Percentiles rank a stretch among this genome's conserved stretches.
Evolutionary conservation across 2,329 filamentous ascomycete species (phyloP).

Genomic region (Pseudogymnoascus sp.): DNA sequence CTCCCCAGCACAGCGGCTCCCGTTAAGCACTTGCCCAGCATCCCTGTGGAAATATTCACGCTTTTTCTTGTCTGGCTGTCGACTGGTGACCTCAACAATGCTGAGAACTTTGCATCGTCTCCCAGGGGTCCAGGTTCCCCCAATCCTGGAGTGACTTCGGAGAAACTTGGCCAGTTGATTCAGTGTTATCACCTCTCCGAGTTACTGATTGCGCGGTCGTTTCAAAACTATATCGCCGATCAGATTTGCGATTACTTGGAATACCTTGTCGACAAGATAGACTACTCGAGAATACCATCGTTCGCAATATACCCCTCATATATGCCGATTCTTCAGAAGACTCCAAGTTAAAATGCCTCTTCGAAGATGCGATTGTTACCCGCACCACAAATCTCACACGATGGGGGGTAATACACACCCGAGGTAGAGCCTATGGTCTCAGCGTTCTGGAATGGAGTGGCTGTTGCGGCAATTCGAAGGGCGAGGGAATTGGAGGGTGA

Average conservation of each 20-base stretch:
- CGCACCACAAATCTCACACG: neutral
- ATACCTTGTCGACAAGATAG: neutral
- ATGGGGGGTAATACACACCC: neutral
- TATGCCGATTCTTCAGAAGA: neutral
- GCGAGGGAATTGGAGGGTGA: neutral
- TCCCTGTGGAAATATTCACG: neutral
- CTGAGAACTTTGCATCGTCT: neutral
- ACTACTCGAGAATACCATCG: neutral
- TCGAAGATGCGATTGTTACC: neutral
- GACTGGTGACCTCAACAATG: neutral
- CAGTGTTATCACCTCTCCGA: neutral
- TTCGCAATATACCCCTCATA: neutral
- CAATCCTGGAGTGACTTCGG: neutral
- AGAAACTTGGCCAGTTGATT: neutral
- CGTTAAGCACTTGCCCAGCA: neutral
- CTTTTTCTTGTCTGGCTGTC: neutral
- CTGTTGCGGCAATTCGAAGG: neutral
- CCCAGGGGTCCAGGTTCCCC: neutral
- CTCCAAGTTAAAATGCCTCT: neutral
- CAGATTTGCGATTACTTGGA: neutral
- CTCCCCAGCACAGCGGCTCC: neutral
- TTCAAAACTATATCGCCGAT: neutral
- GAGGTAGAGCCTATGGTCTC: neutral
- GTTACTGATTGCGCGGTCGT: neutral
- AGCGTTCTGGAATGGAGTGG: neutral